phyloP scores from a whole-genome alignment of 1,139 yeast species.

The Pneumocystis murina region DNA sequence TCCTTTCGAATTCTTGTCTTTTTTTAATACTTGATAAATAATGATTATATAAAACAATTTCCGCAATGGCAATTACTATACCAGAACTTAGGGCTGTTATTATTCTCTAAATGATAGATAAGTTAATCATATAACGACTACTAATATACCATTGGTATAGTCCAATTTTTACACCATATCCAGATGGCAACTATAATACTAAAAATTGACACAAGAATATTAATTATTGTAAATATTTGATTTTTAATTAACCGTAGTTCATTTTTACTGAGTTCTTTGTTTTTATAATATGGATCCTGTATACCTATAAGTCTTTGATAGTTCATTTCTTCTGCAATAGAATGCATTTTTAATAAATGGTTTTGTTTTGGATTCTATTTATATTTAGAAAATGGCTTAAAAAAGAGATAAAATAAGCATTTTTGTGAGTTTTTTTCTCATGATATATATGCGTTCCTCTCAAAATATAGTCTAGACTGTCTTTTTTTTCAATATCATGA shows the following conservation, averaged over 20 bases:
- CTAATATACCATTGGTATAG: background rate
- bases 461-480: background rate
- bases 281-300: background rate
- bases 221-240: background rate
- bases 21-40: background rate
- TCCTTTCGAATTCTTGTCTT: background rate
- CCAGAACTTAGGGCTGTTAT: background rate
- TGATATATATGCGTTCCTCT: background rate
- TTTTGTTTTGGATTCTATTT: background rate
- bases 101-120: background rate
- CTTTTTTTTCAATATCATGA: background rate
- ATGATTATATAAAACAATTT: background rate
- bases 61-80: background rate
- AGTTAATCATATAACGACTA: background rate
- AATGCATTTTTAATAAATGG: background rate
- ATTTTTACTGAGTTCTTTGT: background rate
- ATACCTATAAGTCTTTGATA: background rate
- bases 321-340: background rate
- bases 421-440: background rate
- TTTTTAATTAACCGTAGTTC: background rate
- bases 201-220: background rate
- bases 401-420: background rate
- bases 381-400: background rate
- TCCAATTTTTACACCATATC: background rate
- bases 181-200: background rate